Percentiles rank a stretch among this genome's conserved stretches.
These are phyloP conservation scores for Maudiozyma humilis DNA, from an alignment of 1,139 yeast species.

Conservation along the genomic window DNA sequence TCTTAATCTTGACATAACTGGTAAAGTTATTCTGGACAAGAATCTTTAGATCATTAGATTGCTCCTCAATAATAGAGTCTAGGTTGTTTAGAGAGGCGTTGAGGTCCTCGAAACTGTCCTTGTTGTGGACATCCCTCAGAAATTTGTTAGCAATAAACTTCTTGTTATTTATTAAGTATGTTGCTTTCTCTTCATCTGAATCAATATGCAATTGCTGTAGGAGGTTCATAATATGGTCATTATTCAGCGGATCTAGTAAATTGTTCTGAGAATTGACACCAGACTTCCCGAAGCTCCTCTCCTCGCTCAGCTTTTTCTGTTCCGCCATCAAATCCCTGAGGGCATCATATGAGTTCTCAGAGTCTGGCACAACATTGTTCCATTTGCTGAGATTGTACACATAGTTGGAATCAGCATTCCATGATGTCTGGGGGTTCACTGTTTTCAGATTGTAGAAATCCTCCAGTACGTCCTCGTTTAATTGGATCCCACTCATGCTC, in stretches of 20 bases:
- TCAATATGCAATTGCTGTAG: constrained; percentile 37
- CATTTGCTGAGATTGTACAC: constrained; percentile 24
- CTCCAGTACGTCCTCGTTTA: constrained; percentile 31
- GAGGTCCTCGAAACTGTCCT: constrained; percentile 60
- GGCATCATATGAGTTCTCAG: constrained; percentile 34
- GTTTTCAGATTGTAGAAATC: constrained; percentile 38
- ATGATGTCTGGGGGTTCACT: constrained; percentile 33
- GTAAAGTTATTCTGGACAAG: constrained; percentile 70
- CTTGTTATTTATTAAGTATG: constrained; percentile 63
- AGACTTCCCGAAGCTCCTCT: background rate
- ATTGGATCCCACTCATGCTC: constrained; percentile 17
- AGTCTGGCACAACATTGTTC: constrained; percentile 24
- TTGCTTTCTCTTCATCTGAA: constrained; percentile 35
- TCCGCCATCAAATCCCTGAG: constrained; percentile 27
- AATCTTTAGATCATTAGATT: constrained; percentile 56
- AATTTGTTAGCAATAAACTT: constrained; percentile 64
- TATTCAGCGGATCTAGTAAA: constrained; percentile 47
- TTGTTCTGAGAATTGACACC: constrained; percentile 11
- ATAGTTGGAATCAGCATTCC: constrained; percentile 33
- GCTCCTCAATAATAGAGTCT: constrained; percentile 53
- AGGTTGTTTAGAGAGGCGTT: constrained; percentile 47
- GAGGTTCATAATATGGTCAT: constrained; percentile 39
- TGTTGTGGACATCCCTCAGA: constrained; percentile 60
- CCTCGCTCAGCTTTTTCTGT: constrained; percentile 15
- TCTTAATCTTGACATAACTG: constrained; percentile 68